phyloP scores from a whole-genome alignment of 805 yeast genomes.

The Teunomyces atbi region DNA sequence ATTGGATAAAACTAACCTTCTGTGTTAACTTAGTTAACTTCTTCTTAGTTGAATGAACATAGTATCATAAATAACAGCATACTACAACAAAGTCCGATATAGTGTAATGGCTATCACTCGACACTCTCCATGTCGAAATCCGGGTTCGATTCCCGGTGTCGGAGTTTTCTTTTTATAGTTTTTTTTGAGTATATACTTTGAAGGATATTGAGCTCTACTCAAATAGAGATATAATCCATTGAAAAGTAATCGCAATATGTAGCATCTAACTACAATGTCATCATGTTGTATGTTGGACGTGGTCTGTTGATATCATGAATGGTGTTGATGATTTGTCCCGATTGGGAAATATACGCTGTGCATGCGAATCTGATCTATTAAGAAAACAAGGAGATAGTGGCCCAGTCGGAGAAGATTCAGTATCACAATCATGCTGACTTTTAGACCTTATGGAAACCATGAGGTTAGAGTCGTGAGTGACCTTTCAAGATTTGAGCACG shows the following conservation, averaged over 20 bases:
- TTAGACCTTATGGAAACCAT: constrained; percentile 7
- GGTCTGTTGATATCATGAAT: no score
- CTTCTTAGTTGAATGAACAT: no score
- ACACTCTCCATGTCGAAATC: constrained; percentile 6
- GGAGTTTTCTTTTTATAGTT: not conserved
- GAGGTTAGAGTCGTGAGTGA: constrained; percentile 30
- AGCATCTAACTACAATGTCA: no score
- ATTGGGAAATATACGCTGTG: constrained; percentile 3
- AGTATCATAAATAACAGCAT: no score
- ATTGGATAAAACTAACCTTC: no score
- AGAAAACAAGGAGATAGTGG: not conserved
- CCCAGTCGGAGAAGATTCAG: not conserved
- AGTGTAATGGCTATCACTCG: constrained; percentile 3
- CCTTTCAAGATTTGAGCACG: constrained; percentile 31
- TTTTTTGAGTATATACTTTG: not conserved
- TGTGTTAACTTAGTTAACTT: no score
- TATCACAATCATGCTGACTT: not conserved
- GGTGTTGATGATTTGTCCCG: constrained; percentile 3
- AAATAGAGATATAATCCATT: no score
- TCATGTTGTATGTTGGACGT: no score
- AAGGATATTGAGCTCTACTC: no score
- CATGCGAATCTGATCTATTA: not conserved
- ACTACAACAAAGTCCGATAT: not conserved
- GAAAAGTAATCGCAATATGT: no score
- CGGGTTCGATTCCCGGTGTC: constrained; percentile 7